Conservation (phyloP, 2,329 filamentous ascomycete genomes). For the Calcarisporium arbuscula region DNA sequence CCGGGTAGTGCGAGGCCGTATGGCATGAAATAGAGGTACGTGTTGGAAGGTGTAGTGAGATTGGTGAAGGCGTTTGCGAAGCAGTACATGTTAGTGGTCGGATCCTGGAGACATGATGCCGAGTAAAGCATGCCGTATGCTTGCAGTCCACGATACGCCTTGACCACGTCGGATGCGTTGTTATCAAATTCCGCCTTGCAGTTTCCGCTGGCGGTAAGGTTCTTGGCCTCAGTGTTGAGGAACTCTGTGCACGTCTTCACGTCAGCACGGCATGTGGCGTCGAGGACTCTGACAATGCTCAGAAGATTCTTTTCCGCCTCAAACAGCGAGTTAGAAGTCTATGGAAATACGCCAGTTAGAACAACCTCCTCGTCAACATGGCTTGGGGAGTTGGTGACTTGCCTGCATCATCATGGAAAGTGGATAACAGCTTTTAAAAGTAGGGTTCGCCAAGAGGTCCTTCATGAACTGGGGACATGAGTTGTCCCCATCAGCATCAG, state of each 20-base stretch:
- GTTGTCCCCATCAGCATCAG: slow-evolving; percentile 36
- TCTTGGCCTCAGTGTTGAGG: slow-evolving; percentile 57
- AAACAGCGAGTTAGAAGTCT: slow-evolving; percentile 85
- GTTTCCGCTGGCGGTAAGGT: slow-evolving; percentile 55
- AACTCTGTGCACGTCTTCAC: slow-evolving; percentile 57
- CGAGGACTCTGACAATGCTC: slow-evolving; percentile 69
- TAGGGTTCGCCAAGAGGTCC: slow-evolving; percentile 56
- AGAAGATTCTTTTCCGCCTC: slow-evolving; percentile 64
- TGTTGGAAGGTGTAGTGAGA: slow-evolving; percentile 58
- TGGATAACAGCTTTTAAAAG: slow-evolving; percentile 70
- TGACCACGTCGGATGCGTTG: slow-evolving; percentile 63
- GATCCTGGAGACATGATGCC: slow-evolving; percentile 71
- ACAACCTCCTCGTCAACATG: not conserved
- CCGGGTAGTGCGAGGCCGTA: slow-evolving; percentile 66
- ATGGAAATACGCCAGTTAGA: slow-evolving; percentile 14
- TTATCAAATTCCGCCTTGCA: slow-evolving; percentile 66
- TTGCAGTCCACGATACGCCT: slow-evolving; percentile 69
- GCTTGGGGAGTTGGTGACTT: slow-evolving; percentile 22
- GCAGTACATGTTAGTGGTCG: slow-evolving; percentile 61
- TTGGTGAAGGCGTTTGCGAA: slow-evolving; percentile 84
- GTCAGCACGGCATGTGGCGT: slow-evolving; percentile 68
- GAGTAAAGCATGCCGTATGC: slow-evolving; percentile 74
- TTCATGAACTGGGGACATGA: slow-evolving; percentile 64
- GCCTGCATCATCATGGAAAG: slow-evolving; percentile 79
- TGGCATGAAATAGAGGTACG: slow-evolving; percentile 80